Base-by-base conservation (phyloP, 352 stramenopile species). In the Phytophthora sp. region DNA sequence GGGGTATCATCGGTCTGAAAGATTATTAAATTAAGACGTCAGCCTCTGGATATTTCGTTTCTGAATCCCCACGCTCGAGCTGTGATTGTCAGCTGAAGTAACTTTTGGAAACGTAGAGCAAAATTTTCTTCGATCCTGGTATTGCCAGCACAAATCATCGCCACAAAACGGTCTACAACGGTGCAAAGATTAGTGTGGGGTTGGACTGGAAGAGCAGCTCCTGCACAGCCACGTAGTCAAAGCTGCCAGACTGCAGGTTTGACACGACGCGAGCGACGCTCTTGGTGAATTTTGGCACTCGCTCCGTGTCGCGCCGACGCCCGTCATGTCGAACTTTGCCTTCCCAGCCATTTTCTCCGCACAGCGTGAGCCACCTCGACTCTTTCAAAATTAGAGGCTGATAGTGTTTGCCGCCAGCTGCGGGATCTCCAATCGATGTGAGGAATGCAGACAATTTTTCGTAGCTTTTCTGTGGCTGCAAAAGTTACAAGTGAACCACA, bases 121-220 rank as follows among this genome's bases (percentile, higher is more conserved):
- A n/a, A n/a, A n/a, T n/a, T n/a, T n/a, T n/a, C n/a, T n/a, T n/a
- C n/a, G n/a, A n/a, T n/a, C n/a, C n/a, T n/a, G n/a, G n/a, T n/a
- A n/a, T n/a, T 49, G 36, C n/a, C 23, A 2, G 39, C 3, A 45
- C 13, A 45, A 45, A 11, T 24, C n/a, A 45, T 24, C 16, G 39
- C 13, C 0, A 39, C 6, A n/a, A n/a, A n/a, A n/a, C 24, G 18
- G 33, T 70, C 54, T 75, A 83, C 42, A 78, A 52, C 5, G 82
- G 77, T 36, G 77, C 77, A 56, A 93, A 90, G 4, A 89, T 62
- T 4, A 93, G 59, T 13, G 78, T 90, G 24, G 80, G 63, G 57
- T 93, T 93, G 7, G 84, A 82, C 63, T 93, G 84, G 55, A 71
- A 72, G 18, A 93, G 67, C 26, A 93, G 55, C 44, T 93, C 84